Evolutionary conservation across 768 basidiomycete genomes (phyloP).

Genomic region (Filobasidium floriforme): DNA sequence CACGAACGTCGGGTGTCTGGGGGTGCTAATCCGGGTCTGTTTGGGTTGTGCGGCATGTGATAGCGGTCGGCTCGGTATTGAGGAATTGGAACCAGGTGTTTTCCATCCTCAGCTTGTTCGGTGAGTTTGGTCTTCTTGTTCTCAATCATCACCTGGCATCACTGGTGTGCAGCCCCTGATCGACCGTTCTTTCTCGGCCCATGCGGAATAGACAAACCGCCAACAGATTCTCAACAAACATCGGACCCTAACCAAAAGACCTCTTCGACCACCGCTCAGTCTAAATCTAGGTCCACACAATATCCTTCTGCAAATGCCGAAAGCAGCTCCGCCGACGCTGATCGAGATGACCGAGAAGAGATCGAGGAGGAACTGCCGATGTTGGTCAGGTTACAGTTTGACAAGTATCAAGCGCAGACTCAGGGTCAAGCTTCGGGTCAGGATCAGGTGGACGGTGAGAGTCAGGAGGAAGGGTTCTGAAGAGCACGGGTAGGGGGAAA

Average conservation of each 20-base stretch:
- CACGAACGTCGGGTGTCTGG: neutral
- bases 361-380: constrained; percentile 33
- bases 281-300: constrained; percentile 1
- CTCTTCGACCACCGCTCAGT: neutral
- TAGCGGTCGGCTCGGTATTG: constrained; percentile 45
- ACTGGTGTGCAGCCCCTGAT: neutral
- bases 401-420: constrained; percentile 9
- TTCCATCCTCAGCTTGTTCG: constrained; percentile 44
- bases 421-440: neutral
- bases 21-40: neutral
- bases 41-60: neutral
- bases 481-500: neutral
- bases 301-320: no score
- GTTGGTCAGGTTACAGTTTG: constrained; percentile 36
- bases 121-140: constrained; percentile 26
- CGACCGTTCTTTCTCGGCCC: neutral
- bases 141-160: neutral
- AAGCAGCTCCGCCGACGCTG: no score
- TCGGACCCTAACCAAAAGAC: neutral
- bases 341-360: constrained; percentile 24
- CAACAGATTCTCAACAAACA: neutral
- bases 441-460: neutral
- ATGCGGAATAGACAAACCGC: constrained; percentile 4
- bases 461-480: neutral
- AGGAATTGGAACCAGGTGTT: constrained; percentile 47